These are phyloP conservation scores for Apiotrichum veenhuisii DNA, from an alignment of 1,284 basidiomycete genomes.

Conservation along the genomic window DNA sequence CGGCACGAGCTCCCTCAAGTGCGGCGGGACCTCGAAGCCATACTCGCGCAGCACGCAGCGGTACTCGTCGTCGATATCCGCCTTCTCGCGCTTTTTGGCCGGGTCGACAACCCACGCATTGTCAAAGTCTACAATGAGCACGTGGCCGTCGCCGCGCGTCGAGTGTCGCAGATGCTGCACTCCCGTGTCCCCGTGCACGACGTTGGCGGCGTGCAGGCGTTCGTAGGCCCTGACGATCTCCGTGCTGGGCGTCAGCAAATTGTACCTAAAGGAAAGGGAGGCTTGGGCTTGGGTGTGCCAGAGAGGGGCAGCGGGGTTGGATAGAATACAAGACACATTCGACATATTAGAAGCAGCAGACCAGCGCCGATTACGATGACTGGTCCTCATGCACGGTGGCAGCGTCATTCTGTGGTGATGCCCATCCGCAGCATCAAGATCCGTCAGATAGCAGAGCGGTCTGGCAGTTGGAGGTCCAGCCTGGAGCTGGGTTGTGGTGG, in stretches of 20 bases:
- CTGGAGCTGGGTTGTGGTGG: too few species aligned
- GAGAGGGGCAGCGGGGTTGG: too few species aligned
- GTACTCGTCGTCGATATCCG: constrained; percentile 8
- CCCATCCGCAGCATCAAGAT: too few species aligned
- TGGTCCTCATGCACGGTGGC: too few species aligned
- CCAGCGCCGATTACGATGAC: too few species aligned
- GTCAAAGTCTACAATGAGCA: constrained; percentile 5
- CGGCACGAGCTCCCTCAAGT: constrained; percentile 4
- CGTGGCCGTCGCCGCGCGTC: not conserved
- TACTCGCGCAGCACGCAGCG: constrained; percentile 8
- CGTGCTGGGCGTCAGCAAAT: constrained; percentile 5
- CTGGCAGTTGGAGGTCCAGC: too few species aligned
- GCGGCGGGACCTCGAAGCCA: constrained; percentile 1
- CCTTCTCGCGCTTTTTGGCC: not conserved
- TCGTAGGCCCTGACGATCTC: constrained; percentile 1
- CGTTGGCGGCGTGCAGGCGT: constrained; percentile 4
- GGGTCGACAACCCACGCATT: constrained; percentile 5
- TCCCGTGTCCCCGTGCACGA: constrained; percentile 7
- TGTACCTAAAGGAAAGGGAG: too few species aligned
- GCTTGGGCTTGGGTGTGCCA: too few species aligned
- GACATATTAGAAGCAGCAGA: too few species aligned
- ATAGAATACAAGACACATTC: too few species aligned
- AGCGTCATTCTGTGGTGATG: too few species aligned
- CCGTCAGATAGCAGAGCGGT: too few species aligned
- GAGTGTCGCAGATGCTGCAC: constrained; percentile 1